Percentiles rank a stretch among this genome's conserved stretches.
phyloP scores from a whole-genome alignment of 2,329 filamentous ascomycete species.

The Phaeosphaeriaceae sp. region DNA sequence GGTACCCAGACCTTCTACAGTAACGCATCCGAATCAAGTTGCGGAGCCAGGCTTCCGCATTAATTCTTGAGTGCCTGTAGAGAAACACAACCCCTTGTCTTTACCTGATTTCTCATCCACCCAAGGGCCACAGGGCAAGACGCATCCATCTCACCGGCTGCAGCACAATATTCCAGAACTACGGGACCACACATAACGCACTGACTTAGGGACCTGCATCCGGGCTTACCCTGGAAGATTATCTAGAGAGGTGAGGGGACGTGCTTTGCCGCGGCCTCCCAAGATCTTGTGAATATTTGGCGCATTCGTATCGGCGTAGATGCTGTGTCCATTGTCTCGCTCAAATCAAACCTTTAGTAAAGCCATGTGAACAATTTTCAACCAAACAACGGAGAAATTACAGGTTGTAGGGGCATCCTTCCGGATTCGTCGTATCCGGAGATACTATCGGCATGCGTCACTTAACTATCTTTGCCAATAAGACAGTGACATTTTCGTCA shows the following conservation, averaged over 20 bases:
- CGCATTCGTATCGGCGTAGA: not conserved
- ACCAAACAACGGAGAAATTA: constrained; percentile 1
- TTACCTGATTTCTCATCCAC: constrained; percentile 2
- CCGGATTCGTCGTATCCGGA: not conserved
- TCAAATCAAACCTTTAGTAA: not conserved
- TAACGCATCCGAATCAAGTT: constrained; percentile 20
- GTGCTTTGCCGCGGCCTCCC: too few species aligned
- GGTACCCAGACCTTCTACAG: constrained; percentile 25
- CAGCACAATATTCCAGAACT: constrained; percentile 6
- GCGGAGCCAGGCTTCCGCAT: constrained; percentile 32
- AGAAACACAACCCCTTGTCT: not conserved
- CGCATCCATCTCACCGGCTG: constrained; percentile 16
- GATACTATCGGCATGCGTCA: not conserved
- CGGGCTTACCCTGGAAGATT: constrained; percentile 10
- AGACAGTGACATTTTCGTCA: not conserved
- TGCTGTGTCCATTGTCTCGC: not conserved
- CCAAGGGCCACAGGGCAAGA: constrained; percentile 18
- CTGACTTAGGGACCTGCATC: constrained; percentile 26
- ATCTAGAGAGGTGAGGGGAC: too few species aligned
- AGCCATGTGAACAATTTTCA: not conserved
- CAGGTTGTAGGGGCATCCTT: not conserved
- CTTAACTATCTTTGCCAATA: constrained; percentile 1
- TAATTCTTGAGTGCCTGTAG: not conserved
- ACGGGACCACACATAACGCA: constrained; percentile 12
- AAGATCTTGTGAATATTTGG: not conserved